These are phyloP conservation scores for Arthroderma sp. DNA, from an alignment of 2,329 filamentous ascomycete genomes.

Conservation along the genomic window DNA sequence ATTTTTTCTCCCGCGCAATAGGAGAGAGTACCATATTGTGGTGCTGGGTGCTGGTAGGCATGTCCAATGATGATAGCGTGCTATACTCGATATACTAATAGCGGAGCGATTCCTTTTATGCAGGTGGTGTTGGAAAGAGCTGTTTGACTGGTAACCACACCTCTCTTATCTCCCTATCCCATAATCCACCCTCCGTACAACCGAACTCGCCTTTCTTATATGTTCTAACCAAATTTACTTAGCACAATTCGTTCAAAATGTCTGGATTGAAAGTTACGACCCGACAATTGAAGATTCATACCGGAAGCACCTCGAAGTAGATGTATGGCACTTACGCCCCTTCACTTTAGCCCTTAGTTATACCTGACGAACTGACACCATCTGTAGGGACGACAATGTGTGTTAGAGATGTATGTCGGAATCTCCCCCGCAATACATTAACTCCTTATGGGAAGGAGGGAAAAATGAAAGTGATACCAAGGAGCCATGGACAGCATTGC, in stretches of 20 bases:
- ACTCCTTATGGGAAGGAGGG: background rate
- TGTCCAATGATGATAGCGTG: background rate
- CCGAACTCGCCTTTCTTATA: background rate
- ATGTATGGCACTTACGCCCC: conserved; percentile 47
- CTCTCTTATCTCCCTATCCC: background rate
- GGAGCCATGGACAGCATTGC: background rate
- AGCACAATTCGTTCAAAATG: conserved; percentile 89
- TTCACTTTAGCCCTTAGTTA: conserved; percentile 3
- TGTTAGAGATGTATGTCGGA: conserved; percentile 69
- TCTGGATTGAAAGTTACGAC: conserved; percentile 87
- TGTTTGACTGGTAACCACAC: conserved; percentile 63
- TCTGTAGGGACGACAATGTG: conserved; percentile 65
- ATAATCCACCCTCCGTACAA: background rate
- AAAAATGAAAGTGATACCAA: background rate
- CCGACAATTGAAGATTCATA: conserved; percentile 83
- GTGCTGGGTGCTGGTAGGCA: conserved; percentile 62
- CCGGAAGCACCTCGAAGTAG: conserved; percentile 75
- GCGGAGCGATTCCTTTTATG: conserved; percentile 11
- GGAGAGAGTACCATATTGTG: conserved; percentile 70
- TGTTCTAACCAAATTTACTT: conserved; percentile 8
- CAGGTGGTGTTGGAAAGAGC: conserved; percentile 83
- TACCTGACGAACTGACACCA: conserved; percentile 17
- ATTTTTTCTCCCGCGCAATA: conserved; percentile 3
- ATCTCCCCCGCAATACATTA: background rate
- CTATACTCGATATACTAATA: conserved; percentile 8